Percentiles rank a stretch among this genome's conserved stretches.
phyloP scores from a whole-genome alignment of 2,329 filamentous ascomycete genomes.

The Cercospora janseana region DNA sequence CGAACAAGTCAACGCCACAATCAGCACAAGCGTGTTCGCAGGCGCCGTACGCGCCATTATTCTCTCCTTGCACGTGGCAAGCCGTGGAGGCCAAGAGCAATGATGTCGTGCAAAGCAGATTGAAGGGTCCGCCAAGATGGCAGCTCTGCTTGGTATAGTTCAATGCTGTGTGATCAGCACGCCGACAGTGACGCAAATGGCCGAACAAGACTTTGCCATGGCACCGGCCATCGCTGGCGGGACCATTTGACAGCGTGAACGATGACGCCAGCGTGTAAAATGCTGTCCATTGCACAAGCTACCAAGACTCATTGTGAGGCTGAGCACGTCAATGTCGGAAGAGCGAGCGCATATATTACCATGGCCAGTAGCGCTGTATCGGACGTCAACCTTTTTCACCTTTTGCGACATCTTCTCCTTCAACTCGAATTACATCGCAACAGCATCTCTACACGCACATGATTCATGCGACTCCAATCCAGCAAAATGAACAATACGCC shows the following conservation, averaged over 20 bases:
- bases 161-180: background rate
- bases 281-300: no score
- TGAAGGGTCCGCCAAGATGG: conserved; percentile 13
- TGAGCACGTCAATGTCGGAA: conserved; percentile 4
- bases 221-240: background rate
- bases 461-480: background rate
- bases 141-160: conserved; percentile 2
- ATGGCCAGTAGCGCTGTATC: background rate
- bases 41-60: background rate
- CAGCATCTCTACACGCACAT: no score
- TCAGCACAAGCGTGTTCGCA: background rate
- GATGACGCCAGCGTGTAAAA: no score
- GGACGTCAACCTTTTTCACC: background rate
- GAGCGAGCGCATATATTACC: background rate
- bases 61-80: conserved; percentile 2
- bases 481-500: background rate
- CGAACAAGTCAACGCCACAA: no score
- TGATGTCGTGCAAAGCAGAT: conserved; percentile 8
- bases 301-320: conserved; percentile 7
- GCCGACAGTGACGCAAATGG: conserved; percentile 3
- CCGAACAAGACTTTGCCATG: conserved; percentile 8
- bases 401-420: no score
- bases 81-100: conserved; percentile 9
- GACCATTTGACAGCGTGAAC: no score
- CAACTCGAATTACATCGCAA: no score